Conservation (phyloP, 495 filamentous ascomycete species). For the Paragyromitra xinjiangensis region DNA sequence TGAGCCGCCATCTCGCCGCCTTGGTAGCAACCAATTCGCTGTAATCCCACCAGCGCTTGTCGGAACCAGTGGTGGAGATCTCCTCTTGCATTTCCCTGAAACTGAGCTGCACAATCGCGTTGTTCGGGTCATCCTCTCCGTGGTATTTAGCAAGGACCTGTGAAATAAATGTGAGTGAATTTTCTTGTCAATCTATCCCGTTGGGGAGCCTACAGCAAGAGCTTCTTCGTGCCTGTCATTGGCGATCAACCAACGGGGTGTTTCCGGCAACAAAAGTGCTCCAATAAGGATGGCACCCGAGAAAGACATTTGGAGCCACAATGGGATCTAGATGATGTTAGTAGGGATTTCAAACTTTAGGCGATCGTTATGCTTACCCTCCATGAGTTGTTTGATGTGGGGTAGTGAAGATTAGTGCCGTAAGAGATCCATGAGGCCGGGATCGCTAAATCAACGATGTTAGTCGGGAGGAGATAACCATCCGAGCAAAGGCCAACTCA, state of each 20-base stretch:
- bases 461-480: not conserved
- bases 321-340: slow-evolving; percentile 39
- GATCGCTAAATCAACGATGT: slow-evolving; percentile 38
- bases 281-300: slow-evolving; percentile 49
- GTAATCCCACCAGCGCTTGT: slow-evolving; percentile 77
- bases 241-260: slow-evolving; percentile 67
- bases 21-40: slow-evolving; percentile 68
- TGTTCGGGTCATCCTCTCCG: slow-evolving; percentile 64
- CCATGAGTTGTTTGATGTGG: slow-evolving; percentile 34
- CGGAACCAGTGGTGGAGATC: slow-evolving; percentile 68
- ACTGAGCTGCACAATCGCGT: slow-evolving; percentile 63
- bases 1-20: slow-evolving; percentile 56
- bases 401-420: slow-evolving; percentile 60
- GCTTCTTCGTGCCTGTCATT: slow-evolving; percentile 67
- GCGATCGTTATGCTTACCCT: slow-evolving; percentile 13
- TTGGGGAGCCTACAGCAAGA: slow-evolving; percentile 58
- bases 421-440: slow-evolving; percentile 62
- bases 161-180: not conserved
- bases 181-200: not conserved
- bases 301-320: slow-evolving; percentile 55
- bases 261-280: slow-evolving; percentile 60
- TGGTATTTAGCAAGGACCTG: slow-evolving; percentile 64
- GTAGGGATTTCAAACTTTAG: not conserved
- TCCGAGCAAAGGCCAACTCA: not conserved
- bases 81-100: slow-evolving; percentile 53